These are phyloP conservation scores for Zangia roseola DNA, from an alignment of 768 basidiomycete genomes.

Conservation along the genomic window DNA sequence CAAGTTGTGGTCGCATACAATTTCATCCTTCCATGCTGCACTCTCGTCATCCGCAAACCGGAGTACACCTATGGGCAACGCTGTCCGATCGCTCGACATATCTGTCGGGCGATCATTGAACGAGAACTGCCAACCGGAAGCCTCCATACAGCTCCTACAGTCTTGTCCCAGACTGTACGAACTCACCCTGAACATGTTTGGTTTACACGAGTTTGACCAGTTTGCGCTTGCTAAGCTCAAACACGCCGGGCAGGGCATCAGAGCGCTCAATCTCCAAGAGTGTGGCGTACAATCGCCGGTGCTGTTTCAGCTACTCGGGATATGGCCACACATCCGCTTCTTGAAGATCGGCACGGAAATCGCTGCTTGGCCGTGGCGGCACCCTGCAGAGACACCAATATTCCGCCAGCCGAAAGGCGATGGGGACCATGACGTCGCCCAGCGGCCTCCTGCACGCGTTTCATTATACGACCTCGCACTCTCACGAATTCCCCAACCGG, in stretches of 20 bases:
- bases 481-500: conserved; percentile 31
- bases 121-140: conserved; percentile 5
- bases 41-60: conserved; percentile 15
- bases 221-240: conserved; percentile 27
- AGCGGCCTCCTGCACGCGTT: conserved; percentile 14
- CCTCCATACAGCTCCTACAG: conserved; percentile 21
- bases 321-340: conserved; percentile 39
- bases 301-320: conserved; percentile 40
- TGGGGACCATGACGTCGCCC: background rate
- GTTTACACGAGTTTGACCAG: conserved; percentile 30
- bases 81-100: conserved; percentile 24
- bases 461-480: conserved; percentile 43
- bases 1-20: background rate
- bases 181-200: conserved; percentile 24
- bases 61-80: conserved; percentile 13
- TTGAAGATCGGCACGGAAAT: conserved; percentile 40
- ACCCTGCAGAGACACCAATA: conserved; percentile 13
- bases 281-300: conserved; percentile 44
- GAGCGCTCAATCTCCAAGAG: conserved; percentile 31
- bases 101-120: conserved; percentile 10
- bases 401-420: conserved; percentile 1
- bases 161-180: conserved; percentile 36
- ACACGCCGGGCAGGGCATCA: conserved; percentile 23
- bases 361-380: conserved; percentile 33
- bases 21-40: conserved; percentile 15